Percentiles rank a stretch among this genome's conserved stretches.
phyloP scores from a whole-genome alignment of 352 stramenopile species.

The Globisporangium cystogenes region DNA sequence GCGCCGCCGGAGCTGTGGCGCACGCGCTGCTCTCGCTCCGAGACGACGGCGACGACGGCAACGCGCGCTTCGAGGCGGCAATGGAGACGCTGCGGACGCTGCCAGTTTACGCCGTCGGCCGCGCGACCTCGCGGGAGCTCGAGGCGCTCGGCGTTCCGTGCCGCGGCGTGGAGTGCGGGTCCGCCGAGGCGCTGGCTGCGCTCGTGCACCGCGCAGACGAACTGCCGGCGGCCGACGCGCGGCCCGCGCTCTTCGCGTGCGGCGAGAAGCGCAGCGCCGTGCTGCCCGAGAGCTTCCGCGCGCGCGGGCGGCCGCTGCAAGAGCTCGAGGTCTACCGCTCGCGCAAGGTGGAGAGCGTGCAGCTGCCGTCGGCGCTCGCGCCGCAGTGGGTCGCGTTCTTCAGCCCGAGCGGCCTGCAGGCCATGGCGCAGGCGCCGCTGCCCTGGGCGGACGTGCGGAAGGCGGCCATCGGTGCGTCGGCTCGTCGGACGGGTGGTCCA shows the following conservation, averaged over 20 bases:
- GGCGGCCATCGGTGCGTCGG: slow-evolving; percentile 58
- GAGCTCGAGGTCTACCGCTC: slow-evolving; percentile 69
- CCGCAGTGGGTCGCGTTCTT: slow-evolving; percentile 79
- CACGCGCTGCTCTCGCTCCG: slow-evolving; percentile 26
- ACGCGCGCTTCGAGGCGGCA: slow-evolving; percentile 3
- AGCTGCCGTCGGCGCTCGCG: slow-evolving; percentile 27
- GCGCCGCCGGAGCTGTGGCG: slow-evolving; percentile 47
- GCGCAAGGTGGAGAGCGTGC: slow-evolving; percentile 36
- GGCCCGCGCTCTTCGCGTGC: slow-evolving; percentile 70
- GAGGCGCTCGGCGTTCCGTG: slow-evolving; percentile 44
- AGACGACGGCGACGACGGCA: background rate
- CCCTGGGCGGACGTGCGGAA: slow-evolving; percentile 64
- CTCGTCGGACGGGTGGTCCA: background rate
- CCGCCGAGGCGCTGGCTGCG: slow-evolving; percentile 47
- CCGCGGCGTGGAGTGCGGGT: slow-evolving; percentile 62
- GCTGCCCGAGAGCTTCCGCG: slow-evolving; percentile 57
- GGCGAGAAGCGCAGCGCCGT: slow-evolving; percentile 63
- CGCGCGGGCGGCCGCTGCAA: slow-evolving; percentile 34
- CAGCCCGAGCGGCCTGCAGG: slow-evolving; percentile 72
- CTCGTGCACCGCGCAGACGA: slow-evolving; percentile 34
- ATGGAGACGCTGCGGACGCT: slow-evolving; percentile 23
- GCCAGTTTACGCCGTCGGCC: slow-evolving; percentile 59
- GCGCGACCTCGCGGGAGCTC: slow-evolving; percentile 58
- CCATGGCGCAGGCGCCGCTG: slow-evolving; percentile 30
- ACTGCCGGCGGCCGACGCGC: slow-evolving; percentile 27